Percentiles rank a stretch among this genome's conserved stretches.
Evolutionary conservation across 768 basidiomycete genomes (phyloP).

Genomic region (Agrocybe praecox): DNA sequence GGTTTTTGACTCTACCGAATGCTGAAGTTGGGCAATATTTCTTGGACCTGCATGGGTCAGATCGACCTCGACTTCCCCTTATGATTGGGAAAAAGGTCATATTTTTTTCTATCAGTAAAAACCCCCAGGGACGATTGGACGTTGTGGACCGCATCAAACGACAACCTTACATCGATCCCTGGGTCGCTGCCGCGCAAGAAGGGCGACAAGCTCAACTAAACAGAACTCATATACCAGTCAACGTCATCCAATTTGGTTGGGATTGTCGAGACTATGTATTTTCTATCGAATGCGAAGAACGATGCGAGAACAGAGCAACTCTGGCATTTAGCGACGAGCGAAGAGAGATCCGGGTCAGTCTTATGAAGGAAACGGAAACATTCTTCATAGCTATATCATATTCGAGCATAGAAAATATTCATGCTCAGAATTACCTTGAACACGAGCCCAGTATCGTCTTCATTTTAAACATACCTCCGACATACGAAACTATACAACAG

Average conservation of each 20-base stretch:
- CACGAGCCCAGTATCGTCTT: conserved; percentile 43
- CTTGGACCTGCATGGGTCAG: conserved; percentile 36
- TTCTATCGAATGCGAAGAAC: conserved; percentile 60
- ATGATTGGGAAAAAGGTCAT: conserved; percentile 32
- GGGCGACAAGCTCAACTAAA: conserved; percentile 30
- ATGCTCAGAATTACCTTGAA: conserved; percentile 33
- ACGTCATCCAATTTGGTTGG: conserved; percentile 60
- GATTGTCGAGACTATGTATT: conserved; percentile 57
- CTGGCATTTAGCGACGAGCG: conserved; percentile 44
- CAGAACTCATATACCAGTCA: conserved; percentile 29
- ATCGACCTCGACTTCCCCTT: conserved; percentile 16
- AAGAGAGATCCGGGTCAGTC: conserved; percentile 47
- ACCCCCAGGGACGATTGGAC: conserved; percentile 26
- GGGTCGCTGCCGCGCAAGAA: conserved; percentile 33
- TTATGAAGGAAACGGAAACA: conserved; percentile 19
- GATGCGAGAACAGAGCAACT: conserved; percentile 21
- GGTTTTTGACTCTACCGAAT: conserved; percentile 50
- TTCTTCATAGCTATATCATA: conserved; percentile 46
- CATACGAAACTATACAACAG: conserved; percentile 13
- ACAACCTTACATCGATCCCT: conserved; percentile 45
- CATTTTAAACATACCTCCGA: conserved; percentile 37
- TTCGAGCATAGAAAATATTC: conserved; percentile 43
- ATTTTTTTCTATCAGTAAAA: conserved; percentile 31
- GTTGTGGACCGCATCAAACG: conserved; percentile 39
- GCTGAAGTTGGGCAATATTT: conserved; percentile 40